Conservation (phyloP, 352 stramenopile species). For the Blastocystis sp. region DNA sequence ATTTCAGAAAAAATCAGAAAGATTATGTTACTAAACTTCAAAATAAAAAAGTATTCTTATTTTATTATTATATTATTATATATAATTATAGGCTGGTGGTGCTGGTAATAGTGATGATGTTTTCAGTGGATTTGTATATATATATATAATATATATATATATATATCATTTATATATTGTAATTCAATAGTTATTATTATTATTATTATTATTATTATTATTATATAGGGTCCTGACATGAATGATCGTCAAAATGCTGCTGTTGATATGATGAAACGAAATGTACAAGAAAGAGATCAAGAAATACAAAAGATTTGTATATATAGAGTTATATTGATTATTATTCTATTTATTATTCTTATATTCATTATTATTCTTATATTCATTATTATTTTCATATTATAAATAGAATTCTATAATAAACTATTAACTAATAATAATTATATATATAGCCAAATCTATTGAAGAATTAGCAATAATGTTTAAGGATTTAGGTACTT, state of each 20-base stretch:
- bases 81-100: conserved; percentile 3
- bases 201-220: background rate
- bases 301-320: conserved; percentile 76
- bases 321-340: background rate
- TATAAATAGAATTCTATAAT: no score
- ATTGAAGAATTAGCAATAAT: conserved; percentile 96
- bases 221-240: conserved; percentile 22
- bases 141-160: conserved; percentile 3
- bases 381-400: no score
- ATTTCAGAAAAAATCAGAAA: conserved; percentile 88
- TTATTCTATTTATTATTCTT: no score
- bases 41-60: background rate
- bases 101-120: conserved; percentile 36
- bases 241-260: conserved; percentile 31
- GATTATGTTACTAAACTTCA: conserved; percentile 65
- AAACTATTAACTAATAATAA: no score
- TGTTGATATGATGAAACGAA: conserved; percentile 38
- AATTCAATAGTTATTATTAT: no score
- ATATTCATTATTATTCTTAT: no score
- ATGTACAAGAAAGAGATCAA: conserved; percentile 62
- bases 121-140: background rate
- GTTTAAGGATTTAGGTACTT: conserved; percentile 96
- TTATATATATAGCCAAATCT: conserved; percentile 57
- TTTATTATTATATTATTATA: conserved; percentile 51
- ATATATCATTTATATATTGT: conserved; percentile 28